Percentiles rank a stretch among this genome's conserved stretches.
Conservation (phyloP, 352 stramenopile genomes). For the Aphanomyces invadans region DNA sequence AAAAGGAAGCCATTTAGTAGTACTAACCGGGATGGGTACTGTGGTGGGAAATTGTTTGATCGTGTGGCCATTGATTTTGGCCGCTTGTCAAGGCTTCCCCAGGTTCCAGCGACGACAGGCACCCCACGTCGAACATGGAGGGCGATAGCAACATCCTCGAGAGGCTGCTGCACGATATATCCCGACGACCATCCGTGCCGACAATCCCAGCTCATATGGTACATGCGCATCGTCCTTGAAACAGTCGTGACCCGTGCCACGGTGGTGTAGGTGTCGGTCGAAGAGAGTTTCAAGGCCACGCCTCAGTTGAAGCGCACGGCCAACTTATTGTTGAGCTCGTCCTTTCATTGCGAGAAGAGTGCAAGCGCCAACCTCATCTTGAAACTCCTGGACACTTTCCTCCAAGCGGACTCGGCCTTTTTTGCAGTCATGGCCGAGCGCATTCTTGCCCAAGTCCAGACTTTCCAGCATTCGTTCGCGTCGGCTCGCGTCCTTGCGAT, state of each 20-base stretch:
- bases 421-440: conserved; percentile 3
- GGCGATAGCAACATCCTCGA: conserved; percentile 9
- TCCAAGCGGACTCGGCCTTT: conserved; percentile 8
- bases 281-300: conserved; percentile 18
- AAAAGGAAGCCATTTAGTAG: too few relatives aligned
- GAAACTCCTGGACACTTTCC: conserved; percentile 5
- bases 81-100: neutral
- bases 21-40: too few relatives aligned
- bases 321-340: conserved; percentile 12
- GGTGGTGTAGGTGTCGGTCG: conserved; percentile 5
- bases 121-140: neutral
- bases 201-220: conserved; percentile 24
- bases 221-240: neutral
- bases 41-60: too few relatives aligned
- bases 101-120: neutral
- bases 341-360: conserved; percentile 8
- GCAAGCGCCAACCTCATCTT: conserved; percentile 13
- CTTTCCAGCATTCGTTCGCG: conserved; percentile 2
- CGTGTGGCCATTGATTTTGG: conserved; percentile 1
- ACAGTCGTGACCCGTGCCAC: neutral
- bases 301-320: conserved; percentile 17
- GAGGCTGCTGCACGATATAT: conserved; percentile 22
- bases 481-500: conserved; percentile 4
- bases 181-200: conserved; percentile 8
- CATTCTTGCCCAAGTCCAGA: neutral